Conservation (phyloP, 148 eudicot species). For the Vaccinium vitisidaea region DNA sequence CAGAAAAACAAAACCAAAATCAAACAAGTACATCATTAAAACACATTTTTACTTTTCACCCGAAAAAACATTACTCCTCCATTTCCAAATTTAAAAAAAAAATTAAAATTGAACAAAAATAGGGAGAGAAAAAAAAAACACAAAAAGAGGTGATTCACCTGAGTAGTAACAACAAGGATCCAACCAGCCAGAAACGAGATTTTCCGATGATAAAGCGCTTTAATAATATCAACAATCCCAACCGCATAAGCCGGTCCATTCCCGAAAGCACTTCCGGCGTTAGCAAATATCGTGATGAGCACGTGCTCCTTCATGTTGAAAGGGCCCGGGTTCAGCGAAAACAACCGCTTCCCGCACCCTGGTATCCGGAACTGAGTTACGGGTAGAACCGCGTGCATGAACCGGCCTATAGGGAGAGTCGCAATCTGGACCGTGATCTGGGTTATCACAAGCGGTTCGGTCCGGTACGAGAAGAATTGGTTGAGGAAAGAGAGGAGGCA, state of each 20-base stretch:
- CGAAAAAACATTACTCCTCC: no score
- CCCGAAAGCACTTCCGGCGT: conserved; percentile 89
- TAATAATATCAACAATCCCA: conserved; percentile 67
- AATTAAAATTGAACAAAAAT: no score
- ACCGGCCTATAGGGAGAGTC: conserved; percentile 67
- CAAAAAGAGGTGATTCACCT: conserved; percentile 31
- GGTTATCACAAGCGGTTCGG: conserved; percentile 76
- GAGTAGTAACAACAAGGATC: conserved; percentile 88
- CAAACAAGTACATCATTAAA: no score
- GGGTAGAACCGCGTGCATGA: conserved; percentile 62
- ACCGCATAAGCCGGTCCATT: conserved; percentile 83
- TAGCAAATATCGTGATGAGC: conserved; percentile 76
- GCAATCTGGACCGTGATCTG: conserved; percentile 87
- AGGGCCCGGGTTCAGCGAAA: conserved; percentile 84
- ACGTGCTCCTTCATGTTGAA: conserved; percentile 96
- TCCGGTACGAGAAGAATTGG: conserved; percentile 86
- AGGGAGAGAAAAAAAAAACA: background rate
- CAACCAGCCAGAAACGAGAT: conserved; percentile 83
- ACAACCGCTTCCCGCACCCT: conserved; percentile 50
- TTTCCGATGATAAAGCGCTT: conserved; percentile 66
- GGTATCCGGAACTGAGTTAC: conserved; percentile 52
- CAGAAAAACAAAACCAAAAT: no score
- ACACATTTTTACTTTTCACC: no score
- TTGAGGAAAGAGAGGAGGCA: conserved; percentile 70
- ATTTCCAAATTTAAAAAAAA: no score